Conservation (phyloP, 2,329 filamentous ascomycete species). For the Ascochyta rabiei region DNA sequence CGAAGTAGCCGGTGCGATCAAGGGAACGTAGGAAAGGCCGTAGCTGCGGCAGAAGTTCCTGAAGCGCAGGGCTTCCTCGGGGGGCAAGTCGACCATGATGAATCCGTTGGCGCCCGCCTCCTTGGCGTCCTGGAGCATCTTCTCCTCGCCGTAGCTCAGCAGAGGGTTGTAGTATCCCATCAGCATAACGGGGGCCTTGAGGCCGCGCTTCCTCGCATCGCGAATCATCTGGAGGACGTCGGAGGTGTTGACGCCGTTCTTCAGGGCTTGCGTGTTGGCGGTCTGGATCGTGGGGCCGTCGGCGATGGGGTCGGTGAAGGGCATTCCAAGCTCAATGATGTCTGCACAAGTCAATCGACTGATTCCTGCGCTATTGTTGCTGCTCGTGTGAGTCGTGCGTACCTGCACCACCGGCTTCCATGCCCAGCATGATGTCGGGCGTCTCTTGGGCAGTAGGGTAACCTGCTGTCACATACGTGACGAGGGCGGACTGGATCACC, state of each 20-base stretch:
- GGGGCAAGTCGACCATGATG: conserved; percentile 93
- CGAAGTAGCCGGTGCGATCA: conserved; percentile 93
- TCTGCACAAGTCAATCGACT: conserved; percentile 60
- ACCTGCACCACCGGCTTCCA: conserved; percentile 94
- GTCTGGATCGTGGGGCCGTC: conserved; percentile 97
- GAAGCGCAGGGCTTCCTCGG: conserved; percentile 94
- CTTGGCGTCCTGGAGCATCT: conserved; percentile 81
- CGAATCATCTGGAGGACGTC: conserved; percentile 83
- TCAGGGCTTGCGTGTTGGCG: conserved; percentile 85
- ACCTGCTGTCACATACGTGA: conserved; percentile 95
- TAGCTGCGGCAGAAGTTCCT: conserved; percentile 80
- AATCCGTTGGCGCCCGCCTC: conserved; percentile 91
- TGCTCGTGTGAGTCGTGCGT: conserved; percentile 38
- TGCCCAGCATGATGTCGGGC: conserved; percentile 80
- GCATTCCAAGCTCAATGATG: conserved; percentile 92
- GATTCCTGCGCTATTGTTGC: background rate
- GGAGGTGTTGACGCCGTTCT: conserved; percentile 85
- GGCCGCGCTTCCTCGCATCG: conserved; percentile 75
- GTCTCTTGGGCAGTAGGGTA: conserved; percentile 85
- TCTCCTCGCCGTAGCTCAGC: conserved; percentile 91
- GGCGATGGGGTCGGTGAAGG: conserved; percentile 97
- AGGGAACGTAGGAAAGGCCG: conserved; percentile 91
- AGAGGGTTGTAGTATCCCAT: conserved; percentile 99
- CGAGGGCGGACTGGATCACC: conserved; percentile 71
- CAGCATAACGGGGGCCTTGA: conserved; percentile 82